A percentile compares a stretch with the other conserved stretches of the same genome.
Conservation (phyloP, 2,329 filamentous ascomycete species). For the Alternaria gansuensis region DNA sequence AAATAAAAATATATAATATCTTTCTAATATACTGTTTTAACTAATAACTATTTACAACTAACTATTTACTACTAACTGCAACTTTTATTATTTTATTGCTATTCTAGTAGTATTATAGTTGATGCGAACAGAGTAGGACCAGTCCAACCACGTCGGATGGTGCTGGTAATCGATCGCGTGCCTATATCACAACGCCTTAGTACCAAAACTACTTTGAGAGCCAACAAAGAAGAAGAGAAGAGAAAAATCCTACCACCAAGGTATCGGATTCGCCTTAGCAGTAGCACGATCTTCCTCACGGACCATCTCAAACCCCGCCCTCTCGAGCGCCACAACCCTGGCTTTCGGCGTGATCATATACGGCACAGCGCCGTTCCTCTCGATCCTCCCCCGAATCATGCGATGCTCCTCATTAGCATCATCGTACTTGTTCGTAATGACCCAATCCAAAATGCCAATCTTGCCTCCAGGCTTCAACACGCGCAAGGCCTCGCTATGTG, state of each 20-base stretch:
- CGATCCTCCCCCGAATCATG: background rate
- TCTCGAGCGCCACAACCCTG: background rate
- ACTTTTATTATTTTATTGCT: too few relatives aligned
- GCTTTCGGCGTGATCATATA: background rate
- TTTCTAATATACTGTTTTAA: too few relatives aligned
- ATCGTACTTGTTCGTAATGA: background rate
- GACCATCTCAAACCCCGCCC: background rate
- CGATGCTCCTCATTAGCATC: background rate
- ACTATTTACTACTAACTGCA: too few relatives aligned
- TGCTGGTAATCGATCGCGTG: conserved; percentile 3
- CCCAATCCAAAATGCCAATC: background rate
- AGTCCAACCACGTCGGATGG: conserved; percentile 6
- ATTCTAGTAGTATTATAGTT: too few relatives aligned
- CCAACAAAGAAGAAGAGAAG: background rate
- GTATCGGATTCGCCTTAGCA: background rate
- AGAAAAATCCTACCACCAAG: background rate
- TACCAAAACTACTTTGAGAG: background rate
- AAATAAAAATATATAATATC: too few relatives aligned
- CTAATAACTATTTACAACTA: too few relatives aligned
- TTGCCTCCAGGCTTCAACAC: background rate
- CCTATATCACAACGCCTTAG: background rate
- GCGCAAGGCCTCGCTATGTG: background rate
- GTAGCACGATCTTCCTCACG: background rate
- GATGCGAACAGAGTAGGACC: background rate
- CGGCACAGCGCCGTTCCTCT: background rate